Evolutionary conservation across 2,329 filamentous ascomycete species (phyloP), one percentile per base, ranked within the genome.

Genomic region (Trichoderma sp.): DNA sequence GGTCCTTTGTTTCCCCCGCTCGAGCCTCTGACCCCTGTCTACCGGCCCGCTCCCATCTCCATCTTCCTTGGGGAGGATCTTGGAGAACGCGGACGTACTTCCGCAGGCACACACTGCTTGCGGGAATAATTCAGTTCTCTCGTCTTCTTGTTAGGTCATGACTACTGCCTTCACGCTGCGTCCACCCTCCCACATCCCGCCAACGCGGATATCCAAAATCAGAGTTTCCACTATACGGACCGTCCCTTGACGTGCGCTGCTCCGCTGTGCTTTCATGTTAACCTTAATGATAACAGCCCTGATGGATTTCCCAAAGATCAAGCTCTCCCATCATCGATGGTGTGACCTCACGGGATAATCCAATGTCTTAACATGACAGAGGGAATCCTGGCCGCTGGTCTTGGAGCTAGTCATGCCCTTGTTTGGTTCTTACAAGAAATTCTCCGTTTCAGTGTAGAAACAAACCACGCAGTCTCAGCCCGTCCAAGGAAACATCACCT

Each of bases 11-110:
- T n/a, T 36, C 61, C 53, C 62, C 68, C 55, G 23, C 23, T 58
- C 23, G n/a, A 30, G 34, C 65, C 17, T 47, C 28, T 32, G 11
- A 20, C 9, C 55, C 63, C 30, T 57, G 63, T 43, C 20, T 39
- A 36, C 58, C 57, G 63, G 57, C 20, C 70, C 55, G 70, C 63
- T 43, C 69, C 63, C 63, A 58, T 71, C 32, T 13, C 34, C 64
- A n/a, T 71, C 68, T 65, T 65, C 34, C 43, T 30, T n/a, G 61
- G 53, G 15, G 43, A 36, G 47, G 43, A 64, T 47, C 43, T 71
- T 50, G 28, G 70, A 58, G 20, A 50, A 39, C 30, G 32, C 47
- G 20, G 55, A 23, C 47, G 5, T 47, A 26, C 36, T 8, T 55
- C n/a, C 43, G 15, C 43, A 58, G 20, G 20, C 23, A 15, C 57